A percentile compares a stretch with the other conserved stretches of the same genome.
phyloP scores from a whole-genome alignment of 2,329 filamentous ascomycete genomes.

The Curvularia eragrostidis region DNA sequence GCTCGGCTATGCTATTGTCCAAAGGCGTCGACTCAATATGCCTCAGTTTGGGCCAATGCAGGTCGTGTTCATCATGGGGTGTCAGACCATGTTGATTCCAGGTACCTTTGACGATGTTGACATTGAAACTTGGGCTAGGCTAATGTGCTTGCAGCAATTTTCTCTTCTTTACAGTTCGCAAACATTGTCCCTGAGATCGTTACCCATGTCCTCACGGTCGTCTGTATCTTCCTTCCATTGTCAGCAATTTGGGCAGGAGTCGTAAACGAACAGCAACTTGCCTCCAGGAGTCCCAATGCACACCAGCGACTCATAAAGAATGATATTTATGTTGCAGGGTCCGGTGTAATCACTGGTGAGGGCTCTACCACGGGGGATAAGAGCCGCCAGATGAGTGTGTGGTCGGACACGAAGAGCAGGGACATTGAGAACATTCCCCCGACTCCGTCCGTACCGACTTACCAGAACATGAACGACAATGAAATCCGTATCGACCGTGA shows the following conservation, averaged over 20 bases:
- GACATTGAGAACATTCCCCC: conserved; percentile 22
- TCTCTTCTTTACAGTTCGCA: conserved; percentile 65
- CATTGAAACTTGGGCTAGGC: conserved; percentile 9
- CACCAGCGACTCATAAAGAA: conserved; percentile 38
- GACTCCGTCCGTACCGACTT: conserved; percentile 7
- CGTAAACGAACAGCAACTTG: conserved; percentile 32
- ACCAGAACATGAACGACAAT: conserved; percentile 16
- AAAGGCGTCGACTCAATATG: conserved; percentile 64
- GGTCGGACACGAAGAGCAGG: conserved; percentile 26
- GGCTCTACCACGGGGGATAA: conserved; percentile 26
- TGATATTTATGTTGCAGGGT: conserved; percentile 28
- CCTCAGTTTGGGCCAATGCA: conserved; percentile 69
- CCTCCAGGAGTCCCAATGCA: conserved; percentile 28
- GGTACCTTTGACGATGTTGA: conserved; percentile 49
- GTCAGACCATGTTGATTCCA: conserved; percentile 70
- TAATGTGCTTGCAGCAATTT: conserved; percentile 59
- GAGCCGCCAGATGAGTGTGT: conserved; percentile 26
- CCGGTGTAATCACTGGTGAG: conserved; percentile 12
- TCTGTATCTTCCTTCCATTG: conserved; percentile 69
- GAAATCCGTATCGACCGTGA: conserved; percentile 33
- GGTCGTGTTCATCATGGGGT: conserved; percentile 71
- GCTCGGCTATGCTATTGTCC: conserved; percentile 63
- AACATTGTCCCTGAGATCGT: conserved; percentile 60
- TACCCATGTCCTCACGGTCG: conserved; percentile 63
- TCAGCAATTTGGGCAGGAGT: conserved; percentile 69